Evolutionary conservation across 75 land plant species (phyloP).

Genomic region (Selaginella moellendorffii): DNA sequence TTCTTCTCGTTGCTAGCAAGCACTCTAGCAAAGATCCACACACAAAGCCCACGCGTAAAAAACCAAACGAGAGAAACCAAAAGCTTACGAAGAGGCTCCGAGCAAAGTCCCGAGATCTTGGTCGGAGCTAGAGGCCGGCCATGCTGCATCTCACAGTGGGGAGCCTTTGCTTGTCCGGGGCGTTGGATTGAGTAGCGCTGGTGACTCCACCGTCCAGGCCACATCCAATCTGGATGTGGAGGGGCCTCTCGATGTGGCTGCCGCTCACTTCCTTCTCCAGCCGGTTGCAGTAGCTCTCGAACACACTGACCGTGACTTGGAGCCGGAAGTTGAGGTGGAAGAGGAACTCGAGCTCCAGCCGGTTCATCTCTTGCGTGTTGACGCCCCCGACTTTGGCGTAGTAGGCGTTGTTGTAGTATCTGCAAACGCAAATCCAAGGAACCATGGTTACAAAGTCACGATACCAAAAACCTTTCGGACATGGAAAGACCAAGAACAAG

Average conservation of each 20-base stretch:
- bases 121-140: background rate
- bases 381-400: slow-evolving; percentile 56
- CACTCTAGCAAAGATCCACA: too few species aligned
- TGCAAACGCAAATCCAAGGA: too few species aligned
- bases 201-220: background rate
- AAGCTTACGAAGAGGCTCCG: too few species aligned
- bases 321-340: slow-evolving; percentile 49
- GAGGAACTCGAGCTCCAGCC: slow-evolving; percentile 44
- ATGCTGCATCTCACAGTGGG: background rate
- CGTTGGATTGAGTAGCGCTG: background rate
- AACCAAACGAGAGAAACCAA: background rate
- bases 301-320: slow-evolving; percentile 63
- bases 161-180: too few species aligned
- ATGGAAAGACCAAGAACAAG: background rate
- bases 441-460: background rate
- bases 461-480: background rate
- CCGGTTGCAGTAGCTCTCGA: slow-evolving; percentile 57
- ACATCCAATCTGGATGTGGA: slow-evolving; percentile 13
- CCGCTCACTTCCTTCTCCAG: slow-evolving; percentile 57
- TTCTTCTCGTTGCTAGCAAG: too few species aligned
- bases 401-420: slow-evolving; percentile 45
- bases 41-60: too few species aligned
- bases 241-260: slow-evolving; percentile 51
- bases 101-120: too few species aligned
- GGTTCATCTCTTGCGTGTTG: slow-evolving; percentile 39